Percentiles rank a stretch among this genome's conserved stretches.
These are phyloP conservation scores for Mortierella sp. DNA, from an alignment of 371 early-diverging fungal species.

Conservation along the genomic window DNA sequence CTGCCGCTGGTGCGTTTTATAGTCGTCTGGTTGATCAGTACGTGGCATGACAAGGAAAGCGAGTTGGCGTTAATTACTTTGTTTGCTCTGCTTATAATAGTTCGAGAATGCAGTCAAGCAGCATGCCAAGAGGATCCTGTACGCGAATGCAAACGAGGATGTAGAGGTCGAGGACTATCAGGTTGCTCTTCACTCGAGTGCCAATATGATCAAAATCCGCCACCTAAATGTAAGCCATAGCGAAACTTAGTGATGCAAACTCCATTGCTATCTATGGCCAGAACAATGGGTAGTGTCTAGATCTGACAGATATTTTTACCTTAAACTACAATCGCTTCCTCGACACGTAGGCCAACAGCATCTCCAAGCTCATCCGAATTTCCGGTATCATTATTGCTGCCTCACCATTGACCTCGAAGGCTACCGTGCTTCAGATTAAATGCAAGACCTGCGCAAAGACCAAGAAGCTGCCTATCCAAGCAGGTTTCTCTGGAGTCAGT, in stretches of 20 bases:
- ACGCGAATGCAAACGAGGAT: slow-evolving; percentile 59
- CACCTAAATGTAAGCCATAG: slow-evolving; percentile 75
- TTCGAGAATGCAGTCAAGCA: slow-evolving; percentile 89
- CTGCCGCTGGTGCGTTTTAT: slow-evolving; percentile 74
- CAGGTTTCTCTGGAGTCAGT: slow-evolving; percentile 87
- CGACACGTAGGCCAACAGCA: slow-evolving; percentile 78
- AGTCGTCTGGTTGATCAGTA: not conserved
- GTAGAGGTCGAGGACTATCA: slow-evolving; percentile 78
- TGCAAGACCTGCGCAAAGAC: slow-evolving; percentile 90
- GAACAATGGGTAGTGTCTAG: too few species aligned
- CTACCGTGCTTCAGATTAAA: slow-evolving; percentile 87
- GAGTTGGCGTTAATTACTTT: not conserved
- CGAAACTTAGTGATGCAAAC: too few species aligned
- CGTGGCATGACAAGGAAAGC: too few species aligned
- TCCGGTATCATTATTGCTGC: slow-evolving; percentile 98
- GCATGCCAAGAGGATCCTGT: slow-evolving; percentile 74
- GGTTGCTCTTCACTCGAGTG: slow-evolving; percentile 86
- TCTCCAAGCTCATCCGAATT: slow-evolving; percentile 95
- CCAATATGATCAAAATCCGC: slow-evolving; percentile 87
- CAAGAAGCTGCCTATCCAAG: slow-evolving; percentile 81
- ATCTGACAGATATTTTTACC: not conserved
- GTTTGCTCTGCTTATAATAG: slow-evolving; percentile 48
- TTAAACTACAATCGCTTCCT: not conserved
- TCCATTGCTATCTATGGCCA: too few species aligned
- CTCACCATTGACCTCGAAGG: slow-evolving; percentile 90